Percentiles rank a stretch among this genome's conserved stretches.
phyloP scores from a whole-genome alignment of 805 yeast genomes.

The Yarrowia yakushimensis region DNA sequence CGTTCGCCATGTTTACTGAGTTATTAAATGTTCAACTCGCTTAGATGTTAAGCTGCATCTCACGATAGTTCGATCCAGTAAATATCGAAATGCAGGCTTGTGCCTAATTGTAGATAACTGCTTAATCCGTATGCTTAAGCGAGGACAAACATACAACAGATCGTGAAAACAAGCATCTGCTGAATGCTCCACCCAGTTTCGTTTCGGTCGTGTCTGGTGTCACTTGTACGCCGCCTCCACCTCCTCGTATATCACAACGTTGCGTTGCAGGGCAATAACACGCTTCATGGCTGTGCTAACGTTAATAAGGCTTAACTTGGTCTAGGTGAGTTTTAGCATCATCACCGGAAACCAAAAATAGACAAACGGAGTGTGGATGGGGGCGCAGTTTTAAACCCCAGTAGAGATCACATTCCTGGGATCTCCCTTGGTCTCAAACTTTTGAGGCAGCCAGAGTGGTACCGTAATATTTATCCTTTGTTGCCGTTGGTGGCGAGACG shows the following conservation, averaged over 20 bases:
- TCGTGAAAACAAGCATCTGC: neutral
- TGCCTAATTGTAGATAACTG: neutral
- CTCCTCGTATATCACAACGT: neutral
- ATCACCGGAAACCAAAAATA: neutral
- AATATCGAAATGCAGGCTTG: neutral
- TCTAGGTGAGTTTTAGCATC: neutral
- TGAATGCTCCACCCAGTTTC: neutral
- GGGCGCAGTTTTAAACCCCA: neutral
- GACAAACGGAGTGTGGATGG: neutral
- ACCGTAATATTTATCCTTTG: neutral
- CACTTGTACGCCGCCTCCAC: neutral
- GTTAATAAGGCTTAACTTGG: constrained; percentile 3
- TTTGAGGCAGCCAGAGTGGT: neutral
- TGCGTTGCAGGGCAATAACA: neutral
- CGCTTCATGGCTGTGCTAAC: constrained; percentile 10
- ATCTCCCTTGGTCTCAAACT: neutral
- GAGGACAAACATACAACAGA: neutral
- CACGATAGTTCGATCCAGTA: neutral
- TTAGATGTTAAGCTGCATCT: neutral
- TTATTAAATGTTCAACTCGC: neutral
- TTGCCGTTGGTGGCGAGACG: neutral
- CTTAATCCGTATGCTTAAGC: neutral
- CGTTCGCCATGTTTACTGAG: neutral
- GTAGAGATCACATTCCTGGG: neutral
- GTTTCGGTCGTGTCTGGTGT: neutral